Percentiles rank a stretch among this genome's conserved stretches.
Evolutionary conservation across 1,284 basidiomycete genomes (phyloP).

Genomic region (Cryptococcus hybrid): DNA sequence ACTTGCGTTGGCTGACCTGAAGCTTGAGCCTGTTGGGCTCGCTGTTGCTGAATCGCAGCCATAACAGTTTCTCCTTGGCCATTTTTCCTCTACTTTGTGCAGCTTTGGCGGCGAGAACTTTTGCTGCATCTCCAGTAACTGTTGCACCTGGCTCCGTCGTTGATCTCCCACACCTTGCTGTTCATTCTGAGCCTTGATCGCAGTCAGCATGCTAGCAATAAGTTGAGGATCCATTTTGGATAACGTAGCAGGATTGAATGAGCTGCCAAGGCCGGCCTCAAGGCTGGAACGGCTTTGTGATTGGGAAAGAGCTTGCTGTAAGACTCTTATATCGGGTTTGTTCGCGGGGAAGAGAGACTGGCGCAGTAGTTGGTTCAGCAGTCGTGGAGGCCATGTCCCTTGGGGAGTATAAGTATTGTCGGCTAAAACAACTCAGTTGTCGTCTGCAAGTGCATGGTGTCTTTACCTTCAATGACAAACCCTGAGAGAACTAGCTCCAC

Average conservation of each 20-base stretch:
- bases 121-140: slow-evolving; percentile 17
- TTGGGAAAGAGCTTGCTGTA: slow-evolving; percentile 1
- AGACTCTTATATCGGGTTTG: neutral
- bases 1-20: neutral
- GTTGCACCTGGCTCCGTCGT: slow-evolving; percentile 20
- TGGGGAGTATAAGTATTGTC: slow-evolving; percentile 1
- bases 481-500: slow-evolving; percentile 16
- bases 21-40: slow-evolving; percentile 12
- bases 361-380: slow-evolving; percentile 1
- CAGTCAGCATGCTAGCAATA: slow-evolving; percentile 15
- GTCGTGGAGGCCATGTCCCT: slow-evolving; percentile 14
- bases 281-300: neutral
- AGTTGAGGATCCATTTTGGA: slow-evolving; percentile 14
- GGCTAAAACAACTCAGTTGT: neutral
- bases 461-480: slow-evolving; percentile 10
- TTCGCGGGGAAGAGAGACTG: neutral
- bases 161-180: slow-evolving; percentile 16
- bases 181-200: slow-evolving; percentile 10
- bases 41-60: slow-evolving; percentile 20
- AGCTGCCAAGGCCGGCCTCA: slow-evolving; percentile 6
- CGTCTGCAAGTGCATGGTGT: neutral
- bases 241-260: slow-evolving; percentile 2
- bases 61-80: slow-evolving; percentile 12
- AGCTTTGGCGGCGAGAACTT: neutral
- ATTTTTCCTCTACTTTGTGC: neutral